These are phyloP conservation scores for Suhomyces guaymorum DNA, from an alignment of 1,139 yeast species.

Conservation along the genomic window DNA sequence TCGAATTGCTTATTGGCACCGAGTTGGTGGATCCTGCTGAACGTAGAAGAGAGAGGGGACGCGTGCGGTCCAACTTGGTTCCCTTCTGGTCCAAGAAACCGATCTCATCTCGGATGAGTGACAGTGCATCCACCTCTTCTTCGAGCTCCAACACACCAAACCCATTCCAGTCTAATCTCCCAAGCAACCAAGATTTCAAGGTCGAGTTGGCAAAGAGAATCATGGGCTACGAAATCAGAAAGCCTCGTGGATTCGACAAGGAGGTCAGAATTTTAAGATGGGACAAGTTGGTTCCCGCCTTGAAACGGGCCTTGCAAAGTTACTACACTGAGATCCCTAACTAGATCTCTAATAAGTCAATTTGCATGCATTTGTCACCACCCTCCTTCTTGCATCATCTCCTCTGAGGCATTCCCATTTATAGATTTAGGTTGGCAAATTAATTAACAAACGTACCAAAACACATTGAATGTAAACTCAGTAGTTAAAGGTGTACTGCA, in stretches of 20 bases:
- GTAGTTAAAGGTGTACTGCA: no score
- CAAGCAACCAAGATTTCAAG: slow-evolving; percentile 46
- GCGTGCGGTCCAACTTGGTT: slow-evolving; percentile 63
- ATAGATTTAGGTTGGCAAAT: not conserved
- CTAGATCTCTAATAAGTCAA: not conserved
- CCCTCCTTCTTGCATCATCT: not conserved
- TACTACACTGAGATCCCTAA: slow-evolving; percentile 57
- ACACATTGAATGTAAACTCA: no score
- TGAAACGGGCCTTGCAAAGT: slow-evolving; percentile 62
- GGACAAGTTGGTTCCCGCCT: slow-evolving; percentile 61
- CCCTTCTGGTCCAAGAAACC: slow-evolving; percentile 71
- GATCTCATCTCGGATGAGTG: slow-evolving; percentile 50
- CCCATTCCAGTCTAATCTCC: slow-evolving; percentile 14
- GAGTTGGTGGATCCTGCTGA: slow-evolving; percentile 48
- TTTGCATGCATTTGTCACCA: not conserved
- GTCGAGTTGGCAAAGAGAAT: slow-evolving; percentile 61
- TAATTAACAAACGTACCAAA: not conserved
- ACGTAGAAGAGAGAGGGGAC: slow-evolving; percentile 59
- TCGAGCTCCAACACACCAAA: slow-evolving; percentile 11
- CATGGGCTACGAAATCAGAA: slow-evolving; percentile 63
- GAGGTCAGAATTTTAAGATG: slow-evolving; percentile 63
- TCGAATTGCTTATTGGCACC: slow-evolving; percentile 58
- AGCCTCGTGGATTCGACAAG: slow-evolving; percentile 68
- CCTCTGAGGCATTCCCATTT: not conserved
- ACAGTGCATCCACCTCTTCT: slow-evolving; percentile 15